phyloP scores from a whole-genome alignment of 768 basidiomycete species.

The Paxillus rubicundulus region DNA sequence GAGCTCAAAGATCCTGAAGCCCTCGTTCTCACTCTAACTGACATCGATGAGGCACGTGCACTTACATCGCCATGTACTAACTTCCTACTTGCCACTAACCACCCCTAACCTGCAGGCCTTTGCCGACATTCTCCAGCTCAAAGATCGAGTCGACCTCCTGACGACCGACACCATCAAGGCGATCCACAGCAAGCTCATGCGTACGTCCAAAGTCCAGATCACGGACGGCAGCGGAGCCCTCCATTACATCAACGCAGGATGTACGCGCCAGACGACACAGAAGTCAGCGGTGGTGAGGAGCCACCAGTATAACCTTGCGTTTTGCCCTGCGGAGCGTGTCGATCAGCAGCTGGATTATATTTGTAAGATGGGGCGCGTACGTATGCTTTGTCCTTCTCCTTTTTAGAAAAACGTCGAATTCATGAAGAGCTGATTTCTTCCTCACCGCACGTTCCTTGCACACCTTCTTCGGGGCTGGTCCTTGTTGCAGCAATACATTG shows the following conservation, averaged over 20 bases:
- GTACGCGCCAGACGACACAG: slow-evolving; percentile 27
- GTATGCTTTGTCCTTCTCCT: background rate
- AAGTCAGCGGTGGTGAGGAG: slow-evolving; percentile 31
- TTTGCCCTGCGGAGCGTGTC: slow-evolving; percentile 28
- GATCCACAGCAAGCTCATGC: slow-evolving; percentile 30
- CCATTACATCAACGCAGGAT: slow-evolving; percentile 30
- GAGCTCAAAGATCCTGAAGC: slow-evolving; percentile 23
- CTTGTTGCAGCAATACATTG: slow-evolving; percentile 33
- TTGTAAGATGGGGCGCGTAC: slow-evolving; percentile 34
- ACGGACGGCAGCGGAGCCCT: slow-evolving; percentile 14
- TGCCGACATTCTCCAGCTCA: slow-evolving; percentile 16
- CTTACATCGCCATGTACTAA: background rate
- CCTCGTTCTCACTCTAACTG: slow-evolving; percentile 18
- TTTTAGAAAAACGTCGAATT: no score
- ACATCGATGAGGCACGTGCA: slow-evolving; percentile 25
- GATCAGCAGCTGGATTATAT: slow-evolving; percentile 35
- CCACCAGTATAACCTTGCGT: slow-evolving; percentile 33
- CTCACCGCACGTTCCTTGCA: background rate
- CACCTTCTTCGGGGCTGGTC: background rate
- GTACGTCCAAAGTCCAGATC: slow-evolving; percentile 30
- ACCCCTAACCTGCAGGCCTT: slow-evolving; percentile 19
- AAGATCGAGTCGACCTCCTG: slow-evolving; percentile 24
- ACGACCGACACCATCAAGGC: slow-evolving; percentile 29
- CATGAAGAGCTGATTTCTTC: no score
- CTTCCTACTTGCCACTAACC: no score